Conservation (phyloP, 352 stramenopile genomes). For the Pythium biforme region DNA sequence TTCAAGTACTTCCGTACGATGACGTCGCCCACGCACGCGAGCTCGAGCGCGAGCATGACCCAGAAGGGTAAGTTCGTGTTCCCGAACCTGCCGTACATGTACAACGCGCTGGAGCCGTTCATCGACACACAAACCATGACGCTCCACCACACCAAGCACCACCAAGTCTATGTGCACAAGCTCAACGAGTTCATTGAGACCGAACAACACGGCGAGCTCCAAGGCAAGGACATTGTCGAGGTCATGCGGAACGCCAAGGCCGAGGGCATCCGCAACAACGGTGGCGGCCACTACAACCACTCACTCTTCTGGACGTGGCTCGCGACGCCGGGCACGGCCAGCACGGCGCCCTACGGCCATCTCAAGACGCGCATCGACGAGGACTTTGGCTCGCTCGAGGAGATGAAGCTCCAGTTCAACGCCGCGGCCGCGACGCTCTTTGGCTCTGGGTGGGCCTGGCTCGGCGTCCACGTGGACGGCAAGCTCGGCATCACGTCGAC, state of each 20-base stretch:
- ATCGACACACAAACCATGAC: slow-evolving; percentile 54
- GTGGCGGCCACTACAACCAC: slow-evolving; percentile 41
- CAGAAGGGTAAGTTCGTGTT: slow-evolving; percentile 31
- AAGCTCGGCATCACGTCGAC: slow-evolving; percentile 87
- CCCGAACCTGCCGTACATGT: slow-evolving; percentile 46
- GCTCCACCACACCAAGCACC: slow-evolving; percentile 63
- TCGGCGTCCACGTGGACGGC: slow-evolving; percentile 42
- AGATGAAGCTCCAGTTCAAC: slow-evolving; percentile 67
- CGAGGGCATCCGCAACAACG: slow-evolving; percentile 40
- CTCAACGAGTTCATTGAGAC: slow-evolving; percentile 45
- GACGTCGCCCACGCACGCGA: slow-evolving; percentile 10
- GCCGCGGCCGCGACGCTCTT: slow-evolving; percentile 52
- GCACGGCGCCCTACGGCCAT: slow-evolving; percentile 34
- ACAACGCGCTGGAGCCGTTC: slow-evolving; percentile 55
- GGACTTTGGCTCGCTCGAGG: slow-evolving; percentile 68
- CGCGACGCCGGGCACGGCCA: slow-evolving; percentile 39
- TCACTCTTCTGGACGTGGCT: slow-evolving; percentile 82
- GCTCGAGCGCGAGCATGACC: slow-evolving; percentile 17
- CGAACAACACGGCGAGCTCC: slow-evolving; percentile 35
- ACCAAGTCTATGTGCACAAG: slow-evolving; percentile 44
- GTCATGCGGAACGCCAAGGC: slow-evolving; percentile 37
- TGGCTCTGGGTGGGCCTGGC: slow-evolving; percentile 62
- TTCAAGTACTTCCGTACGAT: background rate
- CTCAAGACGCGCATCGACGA: slow-evolving; percentile 49
- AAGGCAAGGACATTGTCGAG: slow-evolving; percentile 33